These are phyloP conservation scores for Penicillium cosmopolitanum DNA, from an alignment of 495 filamentous ascomycete species.

Conservation along the genomic window DNA sequence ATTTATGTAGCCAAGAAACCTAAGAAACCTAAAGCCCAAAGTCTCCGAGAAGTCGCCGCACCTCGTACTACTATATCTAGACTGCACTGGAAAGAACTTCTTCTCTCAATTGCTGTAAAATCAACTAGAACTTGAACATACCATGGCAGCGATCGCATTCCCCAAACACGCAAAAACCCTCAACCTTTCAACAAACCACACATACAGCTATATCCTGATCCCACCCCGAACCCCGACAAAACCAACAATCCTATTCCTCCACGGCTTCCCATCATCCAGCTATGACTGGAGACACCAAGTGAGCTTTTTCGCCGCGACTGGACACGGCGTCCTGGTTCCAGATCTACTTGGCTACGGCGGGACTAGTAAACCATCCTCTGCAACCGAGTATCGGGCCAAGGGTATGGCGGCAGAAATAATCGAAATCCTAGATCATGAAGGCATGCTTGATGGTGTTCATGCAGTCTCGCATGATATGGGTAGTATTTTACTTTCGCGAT, in stretches of 20 bases:
- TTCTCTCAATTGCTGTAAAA: too few relatives aligned
- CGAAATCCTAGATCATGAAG: conserved; percentile 24
- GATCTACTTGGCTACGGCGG: conserved; percentile 51
- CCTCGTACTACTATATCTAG: too few relatives aligned
- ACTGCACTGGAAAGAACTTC: too few relatives aligned
- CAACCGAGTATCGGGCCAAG: conserved; percentile 35
- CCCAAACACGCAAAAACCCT: conserved; percentile 9
- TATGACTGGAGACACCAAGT: conserved; percentile 49
- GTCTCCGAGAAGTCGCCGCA: too few relatives aligned
- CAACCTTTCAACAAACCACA: conserved; percentile 12
- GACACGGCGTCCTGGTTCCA: conserved; percentile 47
- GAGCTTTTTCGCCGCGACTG: conserved; percentile 26
- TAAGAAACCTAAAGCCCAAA: too few relatives aligned
- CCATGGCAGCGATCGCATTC: conserved; percentile 13
- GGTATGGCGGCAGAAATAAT: conserved; percentile 31
- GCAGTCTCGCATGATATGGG: conserved; percentile 36
- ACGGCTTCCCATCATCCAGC: conserved; percentile 39
- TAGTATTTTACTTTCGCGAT: conserved; percentile 32
- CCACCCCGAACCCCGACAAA: conserved; percentile 15
- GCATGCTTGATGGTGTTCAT: conserved; percentile 11
- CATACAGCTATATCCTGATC: conserved; percentile 34
- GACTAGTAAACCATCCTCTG: conserved; percentile 38
- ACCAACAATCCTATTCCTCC: conserved; percentile 36
- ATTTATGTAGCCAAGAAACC: too few relatives aligned
- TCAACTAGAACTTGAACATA: too few relatives aligned